Base-by-base conservation (phyloP, 2,329 filamentous ascomycete species). In the Colletotrichum sp. region DNA sequence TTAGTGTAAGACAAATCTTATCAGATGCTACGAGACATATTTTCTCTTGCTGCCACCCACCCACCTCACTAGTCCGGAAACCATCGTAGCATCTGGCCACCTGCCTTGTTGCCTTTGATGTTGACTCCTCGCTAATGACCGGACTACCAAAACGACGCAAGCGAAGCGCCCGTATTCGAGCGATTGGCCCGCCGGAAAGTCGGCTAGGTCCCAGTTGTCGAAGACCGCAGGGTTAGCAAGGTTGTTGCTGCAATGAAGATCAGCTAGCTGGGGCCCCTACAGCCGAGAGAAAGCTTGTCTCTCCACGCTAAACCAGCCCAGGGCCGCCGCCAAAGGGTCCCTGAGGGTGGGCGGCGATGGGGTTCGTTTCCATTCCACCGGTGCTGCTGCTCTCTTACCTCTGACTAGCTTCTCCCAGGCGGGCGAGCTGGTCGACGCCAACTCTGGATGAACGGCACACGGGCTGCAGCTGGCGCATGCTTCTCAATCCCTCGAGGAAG, bases 251-350 rank as follows among this genome's bases (percentile, higher is more conserved):
- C 30, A 39, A 19, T 55, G 52, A 32, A 44, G 72, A 72, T 72
- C 63, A 52, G 63, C 62, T 68, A 68, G 44, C 63, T 39, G 32
- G 69, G 72, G 39, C 63, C 72, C 63, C 69, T 72, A 44, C 62
- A 72, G 62, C 30, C 69, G 19, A 29, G 62, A 64, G 63, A 75
- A 72, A 75, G 73, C 73, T 75, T 75, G 63, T 75, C 63, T 61
- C 62, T 61, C 69, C 39, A 32, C 62, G 72, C 69, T 75, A 68
- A 63, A 22, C 62, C 39, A 71, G 55, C 30, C 39, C 52, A 34
- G 72, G 30, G 44, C 49, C 22, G 22, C 59, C 59, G n/a, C 61
- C 15, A 59, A 30, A 22, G 7, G 25, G 25, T 70, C 19, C 25
- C 66, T 13, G 27, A 59, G 27, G 25, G 55, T 57, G 55, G 55